A percentile compares a stretch with the other conserved stretches of the same genome.
phyloP scores from a whole-genome alignment of 2,329 filamentous ascomycete genomes.

The Pseudogymnoascus sp. region DNA sequence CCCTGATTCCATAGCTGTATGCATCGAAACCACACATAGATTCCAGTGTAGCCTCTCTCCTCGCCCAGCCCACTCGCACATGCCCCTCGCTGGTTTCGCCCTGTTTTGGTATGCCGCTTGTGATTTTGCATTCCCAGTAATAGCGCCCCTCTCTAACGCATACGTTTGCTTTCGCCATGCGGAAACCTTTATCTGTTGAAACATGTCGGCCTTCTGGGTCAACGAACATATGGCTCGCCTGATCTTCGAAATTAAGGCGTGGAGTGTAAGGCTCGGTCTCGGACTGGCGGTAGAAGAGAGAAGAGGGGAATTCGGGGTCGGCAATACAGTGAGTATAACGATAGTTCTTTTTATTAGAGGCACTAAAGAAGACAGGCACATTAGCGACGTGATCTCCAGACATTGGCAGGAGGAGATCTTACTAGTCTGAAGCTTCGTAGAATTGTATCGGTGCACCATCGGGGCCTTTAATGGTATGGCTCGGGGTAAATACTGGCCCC shows the following conservation, averaged over 20 bases:
- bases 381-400: not conserved
- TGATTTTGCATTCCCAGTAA: conserved; percentile 91
- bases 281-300: conserved; percentile 80
- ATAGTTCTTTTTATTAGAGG: conserved; percentile 64
- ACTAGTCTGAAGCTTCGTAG: conserved; percentile 58
- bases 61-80: conserved; percentile 80
- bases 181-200: conserved; percentile 86
- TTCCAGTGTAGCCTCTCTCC: conserved; percentile 73
- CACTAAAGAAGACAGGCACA: conserved; percentile 30
- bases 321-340: conserved; percentile 87
- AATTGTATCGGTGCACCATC: conserved; percentile 48
- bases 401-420: conserved; percentile 26
- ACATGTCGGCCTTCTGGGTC: conserved; percentile 67
- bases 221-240: conserved; percentile 76
- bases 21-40: conserved; percentile 80
- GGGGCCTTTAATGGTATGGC: conserved; percentile 44
- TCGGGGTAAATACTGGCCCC: conserved; percentile 47
- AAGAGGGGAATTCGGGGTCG: conserved; percentile 78
- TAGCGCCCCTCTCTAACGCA: conserved; percentile 80
- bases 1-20: conserved; percentile 89
- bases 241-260: conserved; percentile 88
- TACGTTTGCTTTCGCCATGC: conserved; percentile 84
- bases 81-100: conserved; percentile 36
- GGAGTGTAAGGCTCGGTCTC: conserved; percentile 77
- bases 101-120: conserved; percentile 57